phyloP scores from a whole-genome alignment of 495 filamentous ascomycete genomes.

The Mycothermus thermophilus region DNA sequence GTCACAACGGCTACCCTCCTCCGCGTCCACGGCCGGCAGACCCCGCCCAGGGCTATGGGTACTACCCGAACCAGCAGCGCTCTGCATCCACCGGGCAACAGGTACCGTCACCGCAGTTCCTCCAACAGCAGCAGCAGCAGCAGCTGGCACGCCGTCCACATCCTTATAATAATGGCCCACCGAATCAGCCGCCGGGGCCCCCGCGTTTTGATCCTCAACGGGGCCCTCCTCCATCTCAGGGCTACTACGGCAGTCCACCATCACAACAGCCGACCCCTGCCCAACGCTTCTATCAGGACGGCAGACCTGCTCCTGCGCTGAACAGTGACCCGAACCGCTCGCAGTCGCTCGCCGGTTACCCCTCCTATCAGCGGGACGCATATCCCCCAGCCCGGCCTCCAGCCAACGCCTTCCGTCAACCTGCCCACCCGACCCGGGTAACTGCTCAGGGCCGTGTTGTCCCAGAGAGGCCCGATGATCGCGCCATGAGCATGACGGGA shows the following conservation, averaged over 20 bases:
- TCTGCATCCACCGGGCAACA: constrained; percentile 33
- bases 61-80: constrained; percentile 39
- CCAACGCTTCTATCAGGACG: constrained; percentile 40
- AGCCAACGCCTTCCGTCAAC: constrained; percentile 60
- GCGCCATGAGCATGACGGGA: constrained; percentile 89
- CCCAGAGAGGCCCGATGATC: constrained; percentile 71
- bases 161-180: constrained; percentile 39
- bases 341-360: constrained; percentile 70
- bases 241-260: constrained; percentile 37
- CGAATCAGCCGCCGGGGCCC: constrained; percentile 2
- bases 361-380: too few relatives aligned
- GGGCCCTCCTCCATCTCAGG: constrained; percentile 32
- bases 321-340: constrained; percentile 80
- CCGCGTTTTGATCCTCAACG: constrained; percentile 8
- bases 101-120: constrained; percentile 24
- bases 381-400: too few relatives aligned
- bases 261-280: constrained; percentile 30
- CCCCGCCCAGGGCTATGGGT: constrained; percentile 36
- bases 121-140: constrained; percentile 26
- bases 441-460: constrained; percentile 83
- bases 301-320: constrained; percentile 49
- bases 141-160: constrained; percentile 35
- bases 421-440: constrained; percentile 52
- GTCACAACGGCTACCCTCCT: constrained; percentile 24
- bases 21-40: constrained; percentile 28